Base-by-base conservation (phyloP, 768 basidiomycete genomes). In the Goffeauzyma gilvescens region DNA sequence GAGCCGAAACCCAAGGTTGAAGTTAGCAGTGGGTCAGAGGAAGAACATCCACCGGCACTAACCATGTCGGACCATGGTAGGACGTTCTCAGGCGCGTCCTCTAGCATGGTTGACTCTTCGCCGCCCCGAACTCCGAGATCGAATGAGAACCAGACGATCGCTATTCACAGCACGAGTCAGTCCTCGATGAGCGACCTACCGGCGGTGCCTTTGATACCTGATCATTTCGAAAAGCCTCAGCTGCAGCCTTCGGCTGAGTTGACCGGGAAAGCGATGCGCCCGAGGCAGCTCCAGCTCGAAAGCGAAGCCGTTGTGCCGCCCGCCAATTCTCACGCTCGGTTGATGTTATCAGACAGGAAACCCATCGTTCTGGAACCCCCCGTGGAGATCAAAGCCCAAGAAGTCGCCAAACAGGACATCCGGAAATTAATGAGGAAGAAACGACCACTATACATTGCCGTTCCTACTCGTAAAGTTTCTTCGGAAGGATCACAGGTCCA, bases 91-190 rank as follows among this genome's bases (percentile, higher is more conserved):
- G 24, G 32, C n/a, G 38, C 45, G 6, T 46, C 47, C 3, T 49
- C 47, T 4, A 38, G 31, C 21, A 31, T 44, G 13, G 27, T 32
- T 17, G 47, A 41, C 18, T 38, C 25, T 7, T 49, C 42, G 26
- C 42, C 42, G 10, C 47, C 47, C n/a, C 26, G 26, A 30, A 49
- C 47, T 13, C 47, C 47, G 24, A 42, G 47, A n/a, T 39, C 42
- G 10, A 31, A 9, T 18, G 47, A 49, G 6, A 35, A 31, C 25
- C 25, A 22, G 15, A 33, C 28, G 30, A 34, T 32, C 3, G n/a
- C 17, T 27, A 41, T 42, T 8, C 27, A 34, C 14, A 41, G 21
- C 13, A 36, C 41, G 3, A 32, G 24, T 17, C 38, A 32, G 10
- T 42, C 41, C 6, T 36, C 8, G 41, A 28, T 25, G 23, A 24